phyloP scores from a whole-genome alignment of 805 yeast genomes.

The Jamesozyma piceae region DNA sequence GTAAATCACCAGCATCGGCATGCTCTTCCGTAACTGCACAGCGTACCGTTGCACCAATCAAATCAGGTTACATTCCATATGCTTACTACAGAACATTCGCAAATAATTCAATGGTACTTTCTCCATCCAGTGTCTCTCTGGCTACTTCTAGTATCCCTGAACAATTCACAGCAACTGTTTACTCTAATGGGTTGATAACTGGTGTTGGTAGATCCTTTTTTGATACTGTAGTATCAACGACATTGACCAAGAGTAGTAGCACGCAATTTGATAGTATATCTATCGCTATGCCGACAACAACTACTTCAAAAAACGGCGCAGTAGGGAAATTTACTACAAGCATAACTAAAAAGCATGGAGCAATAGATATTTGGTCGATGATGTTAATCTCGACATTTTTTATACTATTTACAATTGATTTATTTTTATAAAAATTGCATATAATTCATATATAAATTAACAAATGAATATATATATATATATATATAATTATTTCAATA shows the following conservation, averaged over 20 bases:
- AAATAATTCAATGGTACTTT: neutral
- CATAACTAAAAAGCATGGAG: too few relatives aligned
- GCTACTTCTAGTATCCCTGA: constrained; percentile 18
- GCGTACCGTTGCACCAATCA: constrained; percentile 18
- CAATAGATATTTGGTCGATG: too few relatives aligned
- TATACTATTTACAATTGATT: neutral
- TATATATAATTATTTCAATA: too few relatives aligned
- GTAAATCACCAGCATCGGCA: neutral
- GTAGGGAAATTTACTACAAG: too few relatives aligned
- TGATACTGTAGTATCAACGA: constrained; percentile 20
- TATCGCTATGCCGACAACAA: neutral
- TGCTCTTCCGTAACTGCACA: neutral
- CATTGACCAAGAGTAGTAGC: constrained; percentile 7
- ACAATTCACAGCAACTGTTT: constrained; percentile 24
- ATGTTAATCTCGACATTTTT: neutral
- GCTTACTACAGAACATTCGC: constrained; percentile 33
- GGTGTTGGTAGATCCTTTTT: constrained; percentile 25
- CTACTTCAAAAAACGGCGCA: neutral
- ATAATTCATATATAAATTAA: neutral
- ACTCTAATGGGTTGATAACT: constrained; percentile 28
- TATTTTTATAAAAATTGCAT: neutral
- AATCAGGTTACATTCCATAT: constrained; percentile 42
- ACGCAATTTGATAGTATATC: constrained; percentile 10
- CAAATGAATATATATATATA: too few relatives aligned
- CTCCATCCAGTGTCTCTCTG: constrained; percentile 4